Evolutionary conservation across 768 basidiomycete species (phyloP), one percentile per base, ranked within the genome.

Genomic region (Russula compacta): DNA sequence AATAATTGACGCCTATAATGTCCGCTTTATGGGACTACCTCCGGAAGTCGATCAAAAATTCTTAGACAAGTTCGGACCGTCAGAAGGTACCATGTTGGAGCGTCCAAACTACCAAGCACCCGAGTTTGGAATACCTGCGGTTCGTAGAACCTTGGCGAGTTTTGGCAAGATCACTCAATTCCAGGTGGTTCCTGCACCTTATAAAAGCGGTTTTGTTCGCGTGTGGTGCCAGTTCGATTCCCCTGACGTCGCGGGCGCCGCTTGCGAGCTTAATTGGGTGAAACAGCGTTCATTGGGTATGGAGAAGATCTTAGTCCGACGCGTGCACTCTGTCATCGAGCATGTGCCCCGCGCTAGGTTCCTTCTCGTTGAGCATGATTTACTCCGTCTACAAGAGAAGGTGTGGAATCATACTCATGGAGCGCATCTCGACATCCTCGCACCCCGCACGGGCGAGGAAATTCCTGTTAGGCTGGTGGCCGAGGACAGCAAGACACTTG

Each of bases 1-100:
- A 1, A 78, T 77, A 1, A 75, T 87, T 9, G 83, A 81, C 3
- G 69, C 71, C 0, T 80, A 79, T 67, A 89, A 82, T 8, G 82
- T 92, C 55, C 80, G 80, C 17, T 81, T 90, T 65, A 68, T 69
- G 6, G 76, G 79, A 5, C 68, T 89, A 5, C 85, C 86, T 1
- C 68, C 78, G 0, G 73, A 75, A 44, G 71, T 76, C 0, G 73
- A 69, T 1, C 70, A 77, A 21, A 69, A 76, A 17, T 75, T 75
- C 12, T 68, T 86, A 66, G 71, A 74, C 42, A 70, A 73, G 32
- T 83, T 83, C 61, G 77, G 77, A 4, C 68, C 72, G 1, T 76
- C 80, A 1, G 75, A 78, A 24, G 81, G 78, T 8, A 74, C 82
- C 48, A 79, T 85, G 72, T 70, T 83, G 65, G 77, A 77, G 6